These are phyloP conservation scores for Termitomyces sp. DNA, from an alignment of 768 basidiomycete species.

Conservation along the genomic window DNA sequence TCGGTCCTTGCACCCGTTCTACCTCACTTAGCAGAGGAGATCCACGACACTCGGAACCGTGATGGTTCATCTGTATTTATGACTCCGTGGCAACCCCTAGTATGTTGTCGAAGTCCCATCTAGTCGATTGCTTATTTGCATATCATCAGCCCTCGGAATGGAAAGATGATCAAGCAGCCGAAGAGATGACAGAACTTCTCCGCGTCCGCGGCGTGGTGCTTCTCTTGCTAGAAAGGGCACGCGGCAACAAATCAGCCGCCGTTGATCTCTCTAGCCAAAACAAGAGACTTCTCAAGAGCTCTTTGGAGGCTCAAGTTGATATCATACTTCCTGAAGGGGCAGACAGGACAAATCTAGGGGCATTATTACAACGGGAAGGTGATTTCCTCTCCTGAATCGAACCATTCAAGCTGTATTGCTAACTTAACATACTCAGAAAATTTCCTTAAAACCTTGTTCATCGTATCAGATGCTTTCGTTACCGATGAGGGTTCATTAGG, in stretches of 20 bases:
- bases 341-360: conserved; percentile 20
- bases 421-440: conserved; percentile 40
- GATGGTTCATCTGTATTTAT: conserved; percentile 62
- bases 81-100: conserved; percentile 65
- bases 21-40: conserved; percentile 90
- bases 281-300: conserved; percentile 58
- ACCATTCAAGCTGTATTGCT: not conserved
- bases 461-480: conserved; percentile 69
- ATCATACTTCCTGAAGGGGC: conserved; percentile 46
- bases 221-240: conserved; percentile 70
- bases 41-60: conserved; percentile 46
- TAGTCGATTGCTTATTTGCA: not conserved
- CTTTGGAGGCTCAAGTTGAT: conserved; percentile 74
- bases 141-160: conserved; percentile 56
- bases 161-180: conserved; percentile 52
- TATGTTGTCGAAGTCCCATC: conserved; percentile 28
- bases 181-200: conserved; percentile 64
- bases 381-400: conserved; percentile 19
- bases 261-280: not conserved
- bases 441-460: conserved; percentile 72
- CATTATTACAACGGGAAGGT: conserved; percentile 44
- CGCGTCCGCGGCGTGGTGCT: conserved; percentile 59
- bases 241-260: conserved; percentile 63
- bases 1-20: conserved; percentile 79
- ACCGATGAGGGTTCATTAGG: conserved; percentile 41